Evolutionary conservation across 257 asterid species (phyloP), one percentile per base, ranked within the genome.

Genomic region (Penstemon davidsonii): DNA sequence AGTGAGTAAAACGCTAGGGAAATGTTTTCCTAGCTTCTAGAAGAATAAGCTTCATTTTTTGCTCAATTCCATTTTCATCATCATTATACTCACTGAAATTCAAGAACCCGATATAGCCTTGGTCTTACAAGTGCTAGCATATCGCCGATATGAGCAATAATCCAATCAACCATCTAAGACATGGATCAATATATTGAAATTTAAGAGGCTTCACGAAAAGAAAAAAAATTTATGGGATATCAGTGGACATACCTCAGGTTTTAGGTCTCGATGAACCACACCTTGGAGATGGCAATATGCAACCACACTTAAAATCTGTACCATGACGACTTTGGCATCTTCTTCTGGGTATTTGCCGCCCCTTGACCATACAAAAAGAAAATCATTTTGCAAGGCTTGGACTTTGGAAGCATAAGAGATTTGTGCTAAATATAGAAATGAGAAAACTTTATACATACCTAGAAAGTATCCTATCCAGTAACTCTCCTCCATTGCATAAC

Each of bases 221-320:
- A 41, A 42, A 60, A 42, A 9, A 25, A 58, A 10, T 6, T 18
- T 4, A 12, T 6, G 47, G 41, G 7, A 55, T 45, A 66, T n/a
- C 9, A 19, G 9, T 1, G 37, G 66, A 36, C 25, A 42, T 62
- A 62, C 68, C 68, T 62, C 95, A 0, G 95, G 91, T 69, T 87
- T 85, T 64, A 87, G 79, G 76, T 87, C 95, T 36, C 95, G 84
- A 65, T 87, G 95, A 72, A 87, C 95, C 43, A 87, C 89, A 52
- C 95, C 95, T 81, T 87, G 95, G 62, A 85, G 91, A 81, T 87
- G 95, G 61, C 83, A 85, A 72, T 81, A 83, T 6, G 89, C 81
- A 58, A 68, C 79, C 6, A 83, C 87, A 39, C 80, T 85, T 55
- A 87, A 68, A 67, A 87, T 79, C 71, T 87, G 91, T 49, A 78